Base-by-base conservation (phyloP, 202 grass and related monocot genomes). In the Elaeis oleifera region DNA sequence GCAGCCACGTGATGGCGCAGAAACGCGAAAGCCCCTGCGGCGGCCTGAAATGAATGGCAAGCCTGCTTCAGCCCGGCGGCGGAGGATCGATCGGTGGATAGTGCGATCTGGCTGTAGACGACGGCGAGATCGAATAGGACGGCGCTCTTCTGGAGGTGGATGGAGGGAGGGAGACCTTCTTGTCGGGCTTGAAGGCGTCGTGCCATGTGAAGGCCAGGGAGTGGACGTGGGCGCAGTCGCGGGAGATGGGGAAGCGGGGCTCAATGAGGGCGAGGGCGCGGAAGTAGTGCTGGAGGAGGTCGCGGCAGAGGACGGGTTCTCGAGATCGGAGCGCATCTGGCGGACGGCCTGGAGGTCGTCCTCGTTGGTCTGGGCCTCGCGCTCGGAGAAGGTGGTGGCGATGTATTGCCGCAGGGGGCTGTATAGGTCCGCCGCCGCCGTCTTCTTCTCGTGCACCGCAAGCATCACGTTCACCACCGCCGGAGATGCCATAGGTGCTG, bases 361-460 rank as follows among this genome's bases (percentile, higher is more conserved):
- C 39, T 89, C 94, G 24, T 76, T 80, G 63, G 65, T 60, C 4
- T 89, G 87, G 6, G 91, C 91, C 27, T 96, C 91, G 52, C 81
- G 76, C 81, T 96, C 91, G n/a, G 87, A 88, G 81, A 83, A 96
- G 58, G 53, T 71, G 60, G 81, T 67, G 51, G 88, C 70, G 88
- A 89, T 84, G 80, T 89, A 89, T 13, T 62, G 82, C 31, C 88
- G 82, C 24, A 94, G 82, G 14, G 88, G 83, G 62, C 80, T 82
- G 75, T 89, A 92, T 64, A 99, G 79, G 71, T 92, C 88, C 7
- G 67, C 63, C 7, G 79, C 4, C 6, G 74, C 21, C 0, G 88
- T 72, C 59, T 86, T 99, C 85, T 99, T 99, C 82, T 99, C 94
- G 79, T 86, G 94, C 29, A 99, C 84, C 19, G 88, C 85, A 23